These are phyloP conservation scores for Cetraspora pellucida DNA, from an alignment of 192 early-diverging fungal species.

Conservation along the genomic window DNA sequence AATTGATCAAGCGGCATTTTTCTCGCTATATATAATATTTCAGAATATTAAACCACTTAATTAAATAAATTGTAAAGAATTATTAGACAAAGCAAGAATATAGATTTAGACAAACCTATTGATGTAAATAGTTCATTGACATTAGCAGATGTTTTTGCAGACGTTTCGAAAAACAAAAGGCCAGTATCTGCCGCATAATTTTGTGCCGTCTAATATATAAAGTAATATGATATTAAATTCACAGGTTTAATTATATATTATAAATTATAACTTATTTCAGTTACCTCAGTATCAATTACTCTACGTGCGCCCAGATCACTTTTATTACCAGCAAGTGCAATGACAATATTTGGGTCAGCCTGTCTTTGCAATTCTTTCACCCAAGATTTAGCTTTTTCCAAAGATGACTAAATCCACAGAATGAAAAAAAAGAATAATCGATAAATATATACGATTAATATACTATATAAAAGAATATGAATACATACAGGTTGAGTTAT, in stretches of 20 bases:
- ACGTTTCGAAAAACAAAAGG: conserved; percentile 69
- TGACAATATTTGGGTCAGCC: conserved; percentile 72
- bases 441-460: conserved; percentile 16
- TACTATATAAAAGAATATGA: background rate
- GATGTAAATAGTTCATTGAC: conserved; percentile 65
- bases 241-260: background rate
- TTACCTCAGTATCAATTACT: conserved; percentile 68
- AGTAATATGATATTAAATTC: background rate
- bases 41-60: background rate
- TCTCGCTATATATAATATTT: conserved; percentile 50
- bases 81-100: background rate
- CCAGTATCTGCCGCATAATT: conserved; percentile 67
- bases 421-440: background rate
- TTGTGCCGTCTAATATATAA: conserved; percentile 54
- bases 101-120: conserved; percentile 49
- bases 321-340: conserved; percentile 74
- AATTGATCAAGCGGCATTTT: conserved; percentile 71
- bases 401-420: conserved; percentile 50
- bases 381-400: conserved; percentile 75
- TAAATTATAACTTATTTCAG: background rate
- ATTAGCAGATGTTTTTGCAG: conserved; percentile 65
- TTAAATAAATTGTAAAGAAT: background rate
- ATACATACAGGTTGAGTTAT: conserved; percentile 68
- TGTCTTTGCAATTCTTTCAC: conserved; percentile 75
- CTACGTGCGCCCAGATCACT: conserved; percentile 64